Evolutionary conservation across 495 filamentous ascomycete species (phyloP), one percentile per base, ranked within the genome.

Genomic region (Achaetomiella virescens): DNA sequence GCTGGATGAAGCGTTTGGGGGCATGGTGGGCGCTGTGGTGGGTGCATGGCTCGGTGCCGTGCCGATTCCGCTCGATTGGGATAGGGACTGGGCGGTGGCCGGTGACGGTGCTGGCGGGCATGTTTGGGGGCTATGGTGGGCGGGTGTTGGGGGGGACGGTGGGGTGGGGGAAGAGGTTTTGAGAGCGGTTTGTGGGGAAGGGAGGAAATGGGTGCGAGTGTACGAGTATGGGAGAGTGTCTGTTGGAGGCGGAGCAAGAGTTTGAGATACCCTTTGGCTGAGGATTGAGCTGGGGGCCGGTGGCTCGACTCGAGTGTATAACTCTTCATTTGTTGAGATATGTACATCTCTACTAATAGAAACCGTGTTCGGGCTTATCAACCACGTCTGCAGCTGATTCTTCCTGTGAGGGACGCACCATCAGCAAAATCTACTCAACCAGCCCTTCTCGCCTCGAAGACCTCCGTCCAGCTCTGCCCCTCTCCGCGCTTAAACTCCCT

Each of bases 41-140:
- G 87, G 87, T 6, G 82, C 80, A 37, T 90, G 87, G 87, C 57
- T 87, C n/a, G 87, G 87, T 4, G 87, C 87, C 11, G 84, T 97
- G 33, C 95, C 95, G 1, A 97, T 98, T 66, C 95, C 93, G 18
- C 73, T 98, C 58, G 93, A 97, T 68, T 97, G 91, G 90, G 89
- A 76, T 64, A 84, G 93, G 20, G 91, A 95, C 60, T 98, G 93
- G 93, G 79, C 89, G 87, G 67, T 98, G 90, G 85, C 93, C 93
- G 2, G 87, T 97, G 31, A 97, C 93, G 0, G 88, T 98, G 29
- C 54, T 78, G 11, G 66, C 55, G 10, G 76, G 75, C 2, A 17
- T 74, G 29, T 78, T 74, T 47, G 66, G 56, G 0, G 75, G 75
- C 2, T 72, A 72, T 59, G 37, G 70, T 0, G 73, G 74, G 0